Base-by-base conservation (phyloP, 2,329 filamentous ascomycete species). In the Ophiosphaerella herpotricha region DNA sequence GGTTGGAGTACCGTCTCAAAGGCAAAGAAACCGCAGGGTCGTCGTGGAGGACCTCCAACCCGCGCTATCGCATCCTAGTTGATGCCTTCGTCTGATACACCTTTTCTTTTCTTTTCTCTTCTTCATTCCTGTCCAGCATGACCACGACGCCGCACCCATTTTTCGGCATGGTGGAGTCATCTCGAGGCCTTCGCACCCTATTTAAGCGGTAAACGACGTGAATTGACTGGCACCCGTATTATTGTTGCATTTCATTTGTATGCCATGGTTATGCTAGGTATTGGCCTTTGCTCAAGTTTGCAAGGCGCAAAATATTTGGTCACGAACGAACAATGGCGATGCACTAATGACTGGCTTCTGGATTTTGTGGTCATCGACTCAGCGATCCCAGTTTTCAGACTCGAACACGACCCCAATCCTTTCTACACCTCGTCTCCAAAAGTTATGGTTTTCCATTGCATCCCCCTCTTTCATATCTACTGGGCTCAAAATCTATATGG, bases 1-100 rank as follows among this genome's bases (percentile, higher is more conserved):
- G 80, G 80, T 56, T 82, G 79, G 78, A 80, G 75, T 61, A 81
- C 79, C 34, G 80, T 82, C 39, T 70, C 76, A 29, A 74, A 76
- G 43, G 75, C 78, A 55, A 79, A 79, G 69, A 68, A 63, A 47
- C 40, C 63, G 14, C 57, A 60, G 52, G 60, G 71, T 52, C 71
- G 74, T 41, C 74, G 76, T 55, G 71, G 71, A 24, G 71, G 71
- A 26, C 62, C 68, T 38, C 62, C 66, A 24, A 46, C 73, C 43
- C 74, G 78, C 39, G 77, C 78, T 33, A 72, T 80, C 57, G 78
- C 78, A 52, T 80, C 78, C 43, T 80, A 70, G 56, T 38, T 49
- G 38, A 48, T 50, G 48, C 39, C 55, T 24, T 49, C 46, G 12
- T 40, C 39, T 47, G 45, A 43, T 39, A 39, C 35, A 49, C 54